Conservation (phyloP, 768 basidiomycete genomes). For the Dioszegia aurantiaca region DNA sequence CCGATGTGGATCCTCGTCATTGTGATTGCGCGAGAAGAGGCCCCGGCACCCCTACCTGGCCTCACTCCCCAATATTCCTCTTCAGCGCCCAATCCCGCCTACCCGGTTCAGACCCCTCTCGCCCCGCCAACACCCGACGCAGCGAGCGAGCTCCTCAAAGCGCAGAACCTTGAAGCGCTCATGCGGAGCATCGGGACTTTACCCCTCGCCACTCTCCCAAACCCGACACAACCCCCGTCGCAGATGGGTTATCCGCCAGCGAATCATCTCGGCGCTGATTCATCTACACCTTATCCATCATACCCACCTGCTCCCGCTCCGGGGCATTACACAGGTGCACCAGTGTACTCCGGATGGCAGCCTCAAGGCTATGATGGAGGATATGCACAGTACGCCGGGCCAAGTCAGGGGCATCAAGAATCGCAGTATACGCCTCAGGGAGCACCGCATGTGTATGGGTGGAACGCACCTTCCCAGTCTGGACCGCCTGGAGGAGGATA, state of each 20-base stretch:
- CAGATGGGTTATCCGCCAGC: slow-evolving; percentile 1
- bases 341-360: not conserved
- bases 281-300: not conserved
- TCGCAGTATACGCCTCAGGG: too few relatives aligned
- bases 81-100: not conserved
- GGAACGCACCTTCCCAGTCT: too few relatives aligned
- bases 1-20: slow-evolving; percentile 41
- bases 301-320: not conserved
- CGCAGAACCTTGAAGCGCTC: slow-evolving; percentile 35
- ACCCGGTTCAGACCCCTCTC: not conserved
- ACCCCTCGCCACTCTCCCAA: not conserved
- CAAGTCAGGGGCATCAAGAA: not conserved
- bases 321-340: not conserved
- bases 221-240: not conserved
- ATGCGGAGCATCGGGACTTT: slow-evolving; percentile 28
- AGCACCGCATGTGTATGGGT: too few relatives aligned
- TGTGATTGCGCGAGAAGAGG: slow-evolving; percentile 21
- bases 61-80: not conserved
- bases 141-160: slow-evolving; percentile 12
- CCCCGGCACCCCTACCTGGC: not conserved
- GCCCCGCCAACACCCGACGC: slow-evolving; percentile 8
- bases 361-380: not conserved
- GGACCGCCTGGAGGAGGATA: too few relatives aligned
- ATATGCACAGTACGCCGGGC: not conserved
- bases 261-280: not conserved